Conservation (phyloP, 768 basidiomycete genomes). For the Strobilomyces dryophilus region DNA sequence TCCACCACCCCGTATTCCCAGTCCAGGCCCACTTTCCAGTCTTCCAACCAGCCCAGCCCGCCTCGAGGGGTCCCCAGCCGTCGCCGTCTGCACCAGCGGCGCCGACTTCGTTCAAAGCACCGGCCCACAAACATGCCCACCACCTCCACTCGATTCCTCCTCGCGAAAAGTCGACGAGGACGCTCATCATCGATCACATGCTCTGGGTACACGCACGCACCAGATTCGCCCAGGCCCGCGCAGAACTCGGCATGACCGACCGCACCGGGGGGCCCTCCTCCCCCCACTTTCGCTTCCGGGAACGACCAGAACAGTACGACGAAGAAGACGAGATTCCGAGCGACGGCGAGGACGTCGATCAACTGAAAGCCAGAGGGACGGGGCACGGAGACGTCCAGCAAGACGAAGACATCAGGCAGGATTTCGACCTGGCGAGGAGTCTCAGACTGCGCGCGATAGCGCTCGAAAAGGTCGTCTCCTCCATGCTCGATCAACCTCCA, state of each 20-base stretch:
- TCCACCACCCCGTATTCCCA: conserved; percentile 19
- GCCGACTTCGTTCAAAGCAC: conserved; percentile 49
- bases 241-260: conserved; percentile 84
- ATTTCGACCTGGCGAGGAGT: conserved; percentile 56
- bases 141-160: conserved; percentile 85
- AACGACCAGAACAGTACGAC: conserved; percentile 71
- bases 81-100: conserved; percentile 14
- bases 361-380: conserved; percentile 47
- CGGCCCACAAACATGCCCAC: conserved; percentile 86
- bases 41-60: conserved; percentile 13
- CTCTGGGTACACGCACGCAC: conserved; percentile 81
- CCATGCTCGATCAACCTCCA: conserved; percentile 80
- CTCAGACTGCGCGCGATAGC: conserved; percentile 74
- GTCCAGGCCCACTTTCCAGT: conserved; percentile 17
- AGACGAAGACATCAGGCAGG: conserved; percentile 62
- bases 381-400: conserved; percentile 46
- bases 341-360: conserved; percentile 55
- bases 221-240: conserved; percentile 77
- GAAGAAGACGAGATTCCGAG: conserved; percentile 66
- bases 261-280: conserved; percentile 66
- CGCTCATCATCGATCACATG: conserved; percentile 84
- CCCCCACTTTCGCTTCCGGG: conserved; percentile 55
- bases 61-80: neutral
- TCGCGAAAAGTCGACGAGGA: conserved; percentile 83
- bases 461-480: conserved; percentile 75